Conservation (phyloP, 2,329 filamentous ascomycete genomes). For the Phyllosticta citribraziliensis region DNA sequence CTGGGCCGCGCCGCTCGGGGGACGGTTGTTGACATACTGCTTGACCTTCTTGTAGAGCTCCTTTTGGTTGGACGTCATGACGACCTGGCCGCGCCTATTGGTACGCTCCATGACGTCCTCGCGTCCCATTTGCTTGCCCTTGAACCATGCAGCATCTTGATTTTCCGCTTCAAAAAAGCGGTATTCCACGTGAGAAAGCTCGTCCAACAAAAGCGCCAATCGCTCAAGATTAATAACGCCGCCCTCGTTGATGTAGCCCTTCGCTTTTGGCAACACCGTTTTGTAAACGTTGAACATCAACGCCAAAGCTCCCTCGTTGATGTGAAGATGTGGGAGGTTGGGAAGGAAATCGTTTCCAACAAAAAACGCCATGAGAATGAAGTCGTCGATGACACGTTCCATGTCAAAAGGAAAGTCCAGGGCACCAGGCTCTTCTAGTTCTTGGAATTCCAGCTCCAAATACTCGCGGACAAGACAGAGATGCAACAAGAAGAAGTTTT, state of each 20-base stretch:
- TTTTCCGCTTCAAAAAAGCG: constrained; percentile 89
- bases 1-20: constrained; percentile 30
- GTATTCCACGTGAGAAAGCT: constrained; percentile 79
- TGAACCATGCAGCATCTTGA: constrained; percentile 83
- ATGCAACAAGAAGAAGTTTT: constrained; percentile 97
- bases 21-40: constrained; percentile 65
- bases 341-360: constrained; percentile 98
- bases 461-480: constrained; percentile 97
- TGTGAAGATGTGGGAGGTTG: constrained; percentile 90
- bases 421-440: constrained; percentile 63
- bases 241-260: constrained; percentile 92
- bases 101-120: constrained; percentile 55
- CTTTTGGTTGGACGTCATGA: constrained; percentile 72
- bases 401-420: constrained; percentile 79
- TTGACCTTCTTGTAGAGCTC: constrained; percentile 74
- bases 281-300: constrained; percentile 99
- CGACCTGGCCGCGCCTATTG: constrained; percentile 52
- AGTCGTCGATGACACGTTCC: constrained; percentile 96
- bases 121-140: constrained; percentile 68
- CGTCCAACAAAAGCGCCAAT: constrained; percentile 66
- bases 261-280: constrained; percentile 71
- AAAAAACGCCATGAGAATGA: constrained; percentile 99
- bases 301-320: constrained; percentile 93
- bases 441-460: constrained; percentile 91
- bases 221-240: constrained; percentile 84